Conservation (phyloP, 306 rosid genomes). For the Oxytropis ochrocephala region DNA sequence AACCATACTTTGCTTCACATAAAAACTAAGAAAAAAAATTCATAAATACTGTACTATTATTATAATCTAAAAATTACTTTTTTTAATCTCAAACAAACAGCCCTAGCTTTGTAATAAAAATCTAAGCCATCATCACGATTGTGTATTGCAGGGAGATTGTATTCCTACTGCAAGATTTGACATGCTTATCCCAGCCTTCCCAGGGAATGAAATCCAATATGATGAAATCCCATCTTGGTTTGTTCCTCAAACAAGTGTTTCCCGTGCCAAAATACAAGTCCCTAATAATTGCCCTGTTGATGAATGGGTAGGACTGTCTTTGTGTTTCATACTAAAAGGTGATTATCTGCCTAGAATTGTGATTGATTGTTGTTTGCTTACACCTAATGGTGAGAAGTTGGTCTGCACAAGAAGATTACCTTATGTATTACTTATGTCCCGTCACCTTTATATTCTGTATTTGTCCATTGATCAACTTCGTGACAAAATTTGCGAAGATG, state of each 20-base stretch:
- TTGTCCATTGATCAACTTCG: background rate
- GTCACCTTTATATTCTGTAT: conserved; percentile 15
- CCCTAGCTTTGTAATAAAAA: no score
- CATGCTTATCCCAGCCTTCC: conserved; percentile 9
- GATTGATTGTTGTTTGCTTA: background rate
- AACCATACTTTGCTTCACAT: no score
- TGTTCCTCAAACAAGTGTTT: background rate
- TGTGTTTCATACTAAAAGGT: conserved; percentile 18
- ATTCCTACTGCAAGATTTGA: background rate
- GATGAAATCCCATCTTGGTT: conserved; percentile 30
- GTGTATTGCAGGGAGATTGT: background rate
- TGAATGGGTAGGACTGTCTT: conserved; percentile 13
- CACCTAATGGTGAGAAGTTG: background rate
- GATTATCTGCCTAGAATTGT: background rate
- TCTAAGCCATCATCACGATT: no score
- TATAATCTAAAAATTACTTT: no score
- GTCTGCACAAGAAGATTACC: background rate
- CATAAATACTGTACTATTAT: no score
- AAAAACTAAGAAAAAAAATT: no score
- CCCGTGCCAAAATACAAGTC: background rate
- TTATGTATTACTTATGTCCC: background rate
- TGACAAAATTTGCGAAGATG: background rate
- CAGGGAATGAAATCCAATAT: background rate
- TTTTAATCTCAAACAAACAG: no score
- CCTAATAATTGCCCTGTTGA: background rate